Evolutionary conservation across 2,329 filamentous ascomycete genomes (phyloP).

Genomic region (Amesomyces nigricolor): DNA sequence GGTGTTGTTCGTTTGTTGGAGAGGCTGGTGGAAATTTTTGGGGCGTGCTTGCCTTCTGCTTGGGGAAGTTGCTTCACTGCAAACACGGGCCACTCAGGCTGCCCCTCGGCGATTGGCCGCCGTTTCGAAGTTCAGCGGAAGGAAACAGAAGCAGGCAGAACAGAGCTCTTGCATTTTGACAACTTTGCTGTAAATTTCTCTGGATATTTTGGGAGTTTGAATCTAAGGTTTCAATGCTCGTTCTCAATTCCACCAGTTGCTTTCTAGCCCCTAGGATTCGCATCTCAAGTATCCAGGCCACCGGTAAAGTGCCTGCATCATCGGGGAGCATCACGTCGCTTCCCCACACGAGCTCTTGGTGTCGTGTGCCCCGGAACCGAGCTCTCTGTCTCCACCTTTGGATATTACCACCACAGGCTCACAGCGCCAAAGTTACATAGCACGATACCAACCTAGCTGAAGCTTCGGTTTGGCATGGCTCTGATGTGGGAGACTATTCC

Average conservation of each 20-base stretch:
- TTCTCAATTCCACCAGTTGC: no score
- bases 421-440: background rate
- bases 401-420: no score
- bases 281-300: no score
- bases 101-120: constrained; percentile 19
- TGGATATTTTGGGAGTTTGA: no score
- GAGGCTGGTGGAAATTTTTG: constrained; percentile 17
- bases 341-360: constrained; percentile 4
- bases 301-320: background rate
- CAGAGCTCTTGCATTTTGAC: background rate
- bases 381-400: background rate
- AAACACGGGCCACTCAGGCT: constrained; percentile 20
- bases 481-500: background rate
- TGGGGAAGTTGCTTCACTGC: background rate
- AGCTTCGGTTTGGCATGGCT: background rate
- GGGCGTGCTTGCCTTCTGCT: constrained; percentile 1
- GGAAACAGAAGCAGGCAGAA: constrained; percentile 26
- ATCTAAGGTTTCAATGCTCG: no score
- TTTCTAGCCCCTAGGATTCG: no score
- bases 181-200: background rate
- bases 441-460: background rate
- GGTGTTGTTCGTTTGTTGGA: constrained; percentile 3
- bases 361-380: constrained; percentile 3
- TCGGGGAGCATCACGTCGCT: background rate
- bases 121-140: constrained; percentile 21